A percentile compares a stretch with the other conserved stretches of the same genome.
Conservation (phyloP, 441 rosid species). For the Syzygium malaccense region DNA sequence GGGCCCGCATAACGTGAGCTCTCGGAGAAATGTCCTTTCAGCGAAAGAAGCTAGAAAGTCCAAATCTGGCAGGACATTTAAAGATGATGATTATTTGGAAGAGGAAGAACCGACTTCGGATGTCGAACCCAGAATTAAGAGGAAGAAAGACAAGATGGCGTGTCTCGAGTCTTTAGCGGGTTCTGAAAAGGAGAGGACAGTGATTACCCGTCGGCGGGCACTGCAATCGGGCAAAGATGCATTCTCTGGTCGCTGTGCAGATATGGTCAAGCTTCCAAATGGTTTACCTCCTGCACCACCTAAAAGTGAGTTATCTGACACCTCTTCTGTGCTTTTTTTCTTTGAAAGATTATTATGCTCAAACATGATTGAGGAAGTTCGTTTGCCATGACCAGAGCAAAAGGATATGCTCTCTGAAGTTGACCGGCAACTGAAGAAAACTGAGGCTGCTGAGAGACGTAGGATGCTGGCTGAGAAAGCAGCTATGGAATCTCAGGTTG, state of each 20-base stretch:
- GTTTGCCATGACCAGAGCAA: constrained; percentile 40
- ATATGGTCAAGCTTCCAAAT: constrained; percentile 78
- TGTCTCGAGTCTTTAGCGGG: constrained; percentile 40
- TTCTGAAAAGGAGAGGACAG: constrained; percentile 41
- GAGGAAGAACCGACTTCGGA: constrained; percentile 50
- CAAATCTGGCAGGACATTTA: constrained; percentile 29
- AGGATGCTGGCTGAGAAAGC: constrained; percentile 86
- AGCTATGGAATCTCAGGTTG: constrained; percentile 78
- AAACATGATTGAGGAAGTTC: neutral
- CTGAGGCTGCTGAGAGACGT: constrained; percentile 91
- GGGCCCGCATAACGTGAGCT: neutral
- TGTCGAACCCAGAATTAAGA: constrained; percentile 36
- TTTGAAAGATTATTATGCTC: neutral
- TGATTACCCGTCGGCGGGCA: constrained; percentile 87
- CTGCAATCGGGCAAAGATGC: constrained; percentile 72
- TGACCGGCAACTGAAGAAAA: constrained; percentile 79
- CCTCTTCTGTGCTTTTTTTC: neutral
- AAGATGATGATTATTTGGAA: constrained; percentile 50
- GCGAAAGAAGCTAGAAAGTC: constrained; percentile 12
- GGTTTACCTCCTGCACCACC: constrained; percentile 91
- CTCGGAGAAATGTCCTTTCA: neutral
- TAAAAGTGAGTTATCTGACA: constrained; percentile 50
- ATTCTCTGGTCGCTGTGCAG: constrained; percentile 19
- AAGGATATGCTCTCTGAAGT: constrained; percentile 73
- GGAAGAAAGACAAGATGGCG: constrained; percentile 48